Conservation (phyloP, 352 stramenopile species). For the Phytopythium boreale region DNA sequence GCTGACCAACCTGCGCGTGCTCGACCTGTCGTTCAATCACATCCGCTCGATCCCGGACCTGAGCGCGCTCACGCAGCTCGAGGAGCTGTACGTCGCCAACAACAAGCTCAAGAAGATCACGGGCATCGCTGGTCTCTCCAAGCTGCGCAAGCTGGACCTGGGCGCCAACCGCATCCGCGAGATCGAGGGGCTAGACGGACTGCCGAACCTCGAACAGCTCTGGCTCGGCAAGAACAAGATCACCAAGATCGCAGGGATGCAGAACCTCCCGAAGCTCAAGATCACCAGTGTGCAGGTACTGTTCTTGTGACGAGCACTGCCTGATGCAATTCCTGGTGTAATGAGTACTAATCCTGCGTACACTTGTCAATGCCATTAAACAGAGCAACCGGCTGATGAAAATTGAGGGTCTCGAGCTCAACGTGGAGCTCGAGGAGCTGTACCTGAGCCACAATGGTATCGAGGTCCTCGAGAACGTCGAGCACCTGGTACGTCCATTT, state of each 20-base stretch:
- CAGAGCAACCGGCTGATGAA: conserved; percentile 96
- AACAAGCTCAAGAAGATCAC: conserved; percentile 98
- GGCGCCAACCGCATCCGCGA: conserved; percentile 94
- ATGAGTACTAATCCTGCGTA: conserved; percentile 14
- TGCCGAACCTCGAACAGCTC: conserved; percentile 92
- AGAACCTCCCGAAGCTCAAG: conserved; percentile 86
- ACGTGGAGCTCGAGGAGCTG: conserved; percentile 92
- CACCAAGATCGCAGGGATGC: conserved; percentile 86
- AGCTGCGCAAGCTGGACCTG: conserved; percentile 95
- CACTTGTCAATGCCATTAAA: conserved; percentile 29
- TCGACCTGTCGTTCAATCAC: conserved; percentile 97
- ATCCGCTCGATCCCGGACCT: conserved; percentile 90
- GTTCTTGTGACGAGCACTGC: conserved; percentile 7
- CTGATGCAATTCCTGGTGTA: background rate
- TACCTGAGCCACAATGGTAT: conserved; percentile 98
- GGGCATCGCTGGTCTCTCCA: conserved; percentile 80
- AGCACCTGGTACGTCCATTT: conserved; percentile 52
- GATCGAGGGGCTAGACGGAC: conserved; percentile 91
- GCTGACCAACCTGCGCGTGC: conserved; percentile 68
- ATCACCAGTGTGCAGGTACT: conserved; percentile 75
- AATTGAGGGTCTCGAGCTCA: conserved; percentile 89
- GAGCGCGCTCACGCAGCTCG: conserved; percentile 76
- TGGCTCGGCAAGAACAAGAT: conserved; percentile 99
- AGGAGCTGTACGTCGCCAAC: conserved; percentile 94
- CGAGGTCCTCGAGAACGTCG: conserved; percentile 72